Conservation (phyloP, 2,329 filamentous ascomycete species). For the Aspergillus latus region DNA sequence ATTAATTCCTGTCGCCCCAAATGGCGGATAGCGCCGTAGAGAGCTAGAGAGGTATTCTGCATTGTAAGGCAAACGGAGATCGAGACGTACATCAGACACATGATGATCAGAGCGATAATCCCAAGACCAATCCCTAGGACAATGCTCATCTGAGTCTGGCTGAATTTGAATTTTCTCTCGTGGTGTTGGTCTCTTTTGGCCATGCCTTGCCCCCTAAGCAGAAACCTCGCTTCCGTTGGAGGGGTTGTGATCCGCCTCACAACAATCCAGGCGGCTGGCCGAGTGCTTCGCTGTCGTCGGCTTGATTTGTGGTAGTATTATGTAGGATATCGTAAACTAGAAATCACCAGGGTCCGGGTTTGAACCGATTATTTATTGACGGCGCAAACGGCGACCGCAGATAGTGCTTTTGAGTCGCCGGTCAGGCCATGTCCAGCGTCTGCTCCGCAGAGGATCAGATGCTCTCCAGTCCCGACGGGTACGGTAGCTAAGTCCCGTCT, state of each 20-base stretch:
- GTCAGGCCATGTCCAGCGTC: conserved; percentile 1
- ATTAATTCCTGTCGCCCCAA: not conserved
- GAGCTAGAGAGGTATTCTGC: not conserved
- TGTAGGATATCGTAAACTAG: no score
- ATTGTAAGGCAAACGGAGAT: not conserved
- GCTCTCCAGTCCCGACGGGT: not conserved
- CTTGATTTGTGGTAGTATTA: no score
- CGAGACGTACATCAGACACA: conserved; percentile 32
- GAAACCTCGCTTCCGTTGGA: not conserved
- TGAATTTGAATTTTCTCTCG: conserved; percentile 17
- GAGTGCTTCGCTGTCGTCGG: no score
- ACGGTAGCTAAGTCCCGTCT: not conserved
- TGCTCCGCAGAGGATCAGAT: not conserved
- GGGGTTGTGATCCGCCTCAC: not conserved
- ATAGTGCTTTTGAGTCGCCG: not conserved
- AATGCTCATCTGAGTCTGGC: conserved; percentile 30
- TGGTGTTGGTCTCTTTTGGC: conserved; percentile 16
- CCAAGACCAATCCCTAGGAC: conserved; percentile 35
- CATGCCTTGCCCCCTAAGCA: conserved; percentile 12
- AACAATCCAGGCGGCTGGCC: no score
- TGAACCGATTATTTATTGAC: not conserved
- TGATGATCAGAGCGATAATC: conserved; percentile 31
- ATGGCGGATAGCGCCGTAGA: no score
- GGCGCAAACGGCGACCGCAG: not conserved
- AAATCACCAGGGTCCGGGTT: no score